phyloP scores from a whole-genome alignment of 1,139 yeast species.

The Yarrowia galli region DNA sequence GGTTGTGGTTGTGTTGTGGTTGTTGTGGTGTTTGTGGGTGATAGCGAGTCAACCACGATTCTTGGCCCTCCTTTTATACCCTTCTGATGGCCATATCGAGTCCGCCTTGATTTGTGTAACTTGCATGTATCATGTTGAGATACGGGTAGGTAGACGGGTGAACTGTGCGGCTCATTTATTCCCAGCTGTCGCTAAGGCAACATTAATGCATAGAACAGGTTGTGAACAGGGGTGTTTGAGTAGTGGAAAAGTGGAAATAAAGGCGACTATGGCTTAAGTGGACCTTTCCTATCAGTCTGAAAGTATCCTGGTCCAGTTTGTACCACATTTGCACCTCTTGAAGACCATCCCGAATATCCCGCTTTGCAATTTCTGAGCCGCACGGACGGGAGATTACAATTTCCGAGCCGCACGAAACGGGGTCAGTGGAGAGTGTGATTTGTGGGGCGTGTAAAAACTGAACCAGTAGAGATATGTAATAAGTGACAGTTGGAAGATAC shows the following conservation, averaged over 20 bases:
- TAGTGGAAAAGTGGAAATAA: too few species aligned
- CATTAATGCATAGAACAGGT: not conserved
- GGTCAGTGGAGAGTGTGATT: not conserved
- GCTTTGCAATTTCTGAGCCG: not conserved
- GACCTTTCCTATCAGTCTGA: too few species aligned
- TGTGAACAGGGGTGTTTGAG: too few species aligned
- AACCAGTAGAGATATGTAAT: too few species aligned
- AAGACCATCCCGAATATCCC: not conserved
- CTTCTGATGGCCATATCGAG: not conserved
- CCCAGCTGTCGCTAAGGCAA: not conserved
- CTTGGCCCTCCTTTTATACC: not conserved
- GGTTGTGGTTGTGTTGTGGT: too few species aligned
- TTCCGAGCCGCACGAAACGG: not conserved
- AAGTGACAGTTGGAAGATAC: too few species aligned
- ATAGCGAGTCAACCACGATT: too few species aligned
- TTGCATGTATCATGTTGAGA: not conserved
- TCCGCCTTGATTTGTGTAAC: not conserved
- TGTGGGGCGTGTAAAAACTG: too few species aligned
- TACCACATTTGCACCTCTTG: too few species aligned
- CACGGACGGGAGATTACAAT: not conserved
- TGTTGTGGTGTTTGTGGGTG: conserved; percentile 4
- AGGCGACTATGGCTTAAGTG: too few species aligned
- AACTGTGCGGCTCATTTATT: not conserved
- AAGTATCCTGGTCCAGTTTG: too few species aligned
- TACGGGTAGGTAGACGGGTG: not conserved